phyloP scores from a whole-genome alignment of 148 eudicot genomes.

The Rhododendron molle region DNA sequence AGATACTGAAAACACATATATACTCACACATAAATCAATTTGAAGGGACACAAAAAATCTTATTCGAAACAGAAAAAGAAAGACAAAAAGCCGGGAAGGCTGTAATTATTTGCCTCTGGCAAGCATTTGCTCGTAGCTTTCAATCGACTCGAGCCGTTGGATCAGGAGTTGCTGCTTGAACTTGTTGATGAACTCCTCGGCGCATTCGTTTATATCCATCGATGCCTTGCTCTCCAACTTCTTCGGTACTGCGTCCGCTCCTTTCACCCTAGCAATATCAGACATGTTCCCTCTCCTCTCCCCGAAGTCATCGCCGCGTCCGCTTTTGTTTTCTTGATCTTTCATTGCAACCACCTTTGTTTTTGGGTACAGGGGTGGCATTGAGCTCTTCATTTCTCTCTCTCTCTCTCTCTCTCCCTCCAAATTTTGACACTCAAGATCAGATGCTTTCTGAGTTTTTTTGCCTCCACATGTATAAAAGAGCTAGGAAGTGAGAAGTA shows the following conservation, averaged over 20 bases:
- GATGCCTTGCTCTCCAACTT: conserved; percentile 27
- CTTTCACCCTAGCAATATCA: neutral
- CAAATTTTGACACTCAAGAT: neutral
- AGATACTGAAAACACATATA: neutral
- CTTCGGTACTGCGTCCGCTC: neutral
- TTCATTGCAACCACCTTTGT: neutral
- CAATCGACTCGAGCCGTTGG: conserved; percentile 80
- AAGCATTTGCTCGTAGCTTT: conserved; percentile 64
- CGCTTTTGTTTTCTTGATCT: neutral
- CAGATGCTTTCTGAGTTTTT: neutral
- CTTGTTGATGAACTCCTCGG: conserved; percentile 68
- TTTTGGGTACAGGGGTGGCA: conserved; percentile 2
- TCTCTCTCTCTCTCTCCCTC: neutral
- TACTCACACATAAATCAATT: neutral
- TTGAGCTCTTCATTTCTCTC: conserved; percentile 9
- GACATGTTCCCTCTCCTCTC: neutral
- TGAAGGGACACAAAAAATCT: neutral
- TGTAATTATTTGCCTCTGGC: conserved; percentile 53
- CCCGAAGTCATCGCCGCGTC: neutral
- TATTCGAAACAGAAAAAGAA: neutral
- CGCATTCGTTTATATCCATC: conserved; percentile 60
- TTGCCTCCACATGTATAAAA: neutral
- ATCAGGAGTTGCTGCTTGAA: conserved; percentile 62
- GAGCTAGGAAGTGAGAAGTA: neutral
- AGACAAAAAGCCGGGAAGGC: neutral